Evolutionary conservation across 495 filamentous ascomycete species (phyloP).

Genomic region (Penicillium diatomitis): DNA sequence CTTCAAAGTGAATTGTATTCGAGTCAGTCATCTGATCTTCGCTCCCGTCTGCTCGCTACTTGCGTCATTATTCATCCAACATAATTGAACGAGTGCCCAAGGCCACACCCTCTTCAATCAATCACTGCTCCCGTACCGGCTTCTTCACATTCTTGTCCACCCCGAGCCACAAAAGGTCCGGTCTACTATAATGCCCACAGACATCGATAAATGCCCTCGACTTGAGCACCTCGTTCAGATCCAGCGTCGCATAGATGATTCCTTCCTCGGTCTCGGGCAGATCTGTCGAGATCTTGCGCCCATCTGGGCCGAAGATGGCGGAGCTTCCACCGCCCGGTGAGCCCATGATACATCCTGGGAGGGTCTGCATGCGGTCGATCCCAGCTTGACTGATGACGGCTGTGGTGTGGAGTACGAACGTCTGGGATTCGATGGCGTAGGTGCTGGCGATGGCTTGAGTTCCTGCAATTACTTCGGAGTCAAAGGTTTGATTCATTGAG

Average conservation of each 20-base stretch:
- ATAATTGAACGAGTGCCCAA: no score
- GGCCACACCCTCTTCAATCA: no score
- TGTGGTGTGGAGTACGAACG: slow-evolving; percentile 13
- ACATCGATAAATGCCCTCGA: slow-evolving; percentile 22
- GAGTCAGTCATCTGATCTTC: no score
- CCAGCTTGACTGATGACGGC: slow-evolving; percentile 8
- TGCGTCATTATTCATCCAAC: no score
- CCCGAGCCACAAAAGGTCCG: slow-evolving; percentile 24
- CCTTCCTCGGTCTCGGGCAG: slow-evolving; percentile 14
- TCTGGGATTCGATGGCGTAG: slow-evolving; percentile 17
- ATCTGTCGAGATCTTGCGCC: slow-evolving; percentile 12
- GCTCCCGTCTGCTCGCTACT: no score
- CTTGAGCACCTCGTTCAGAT: slow-evolving; percentile 18
- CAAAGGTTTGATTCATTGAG: no score
- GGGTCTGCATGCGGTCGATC: slow-evolving; percentile 19
- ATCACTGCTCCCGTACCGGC: not conserved
- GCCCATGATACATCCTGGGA: slow-evolving; percentile 12
- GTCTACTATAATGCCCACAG: slow-evolving; percentile 24
- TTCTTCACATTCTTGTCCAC: slow-evolving; percentile 8
- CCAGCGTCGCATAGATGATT: slow-evolving; percentile 25
- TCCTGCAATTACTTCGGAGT: not conserved
- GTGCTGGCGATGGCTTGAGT: slow-evolving; percentile 6
- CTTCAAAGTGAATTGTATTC: no score
- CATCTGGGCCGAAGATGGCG: slow-evolving; percentile 25
- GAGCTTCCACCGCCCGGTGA: slow-evolving; percentile 22